Evolutionary conservation across 2,329 filamentous ascomycete species (phyloP), one percentile per base, ranked within the genome.

Genomic region (Sporothrix luriei): DNA sequence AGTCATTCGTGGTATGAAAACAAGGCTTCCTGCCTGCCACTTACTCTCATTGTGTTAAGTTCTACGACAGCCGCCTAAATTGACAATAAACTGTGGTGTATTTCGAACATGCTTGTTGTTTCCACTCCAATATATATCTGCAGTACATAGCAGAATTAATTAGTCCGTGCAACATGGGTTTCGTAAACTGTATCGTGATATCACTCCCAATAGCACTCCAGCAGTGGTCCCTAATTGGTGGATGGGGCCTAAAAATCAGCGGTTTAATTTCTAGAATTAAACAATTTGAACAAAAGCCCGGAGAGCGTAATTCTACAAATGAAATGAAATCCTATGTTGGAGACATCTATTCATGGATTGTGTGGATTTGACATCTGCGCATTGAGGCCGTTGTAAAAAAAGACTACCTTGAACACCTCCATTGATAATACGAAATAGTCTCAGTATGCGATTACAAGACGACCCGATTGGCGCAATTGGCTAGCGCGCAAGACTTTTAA

Each of bases 401-500:
- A 11, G 14, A 49, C 59, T 48, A 49, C 7, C 24, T n/a, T 2
- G 1, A 0, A 0, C 4, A 9, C 16, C 46, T 49, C 10, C 21
- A 14, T 64, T 33, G 10, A 64, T 16, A 49, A 16, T 38, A 16
- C 6, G 24, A 64, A n/a, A 49, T 7, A 6, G 3, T 6, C n/a
- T 11, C 6, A 19, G 33, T 33, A 64, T 40, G 61, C 61, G 61
- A 49, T 33, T 43, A 64, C n/a, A 10, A 48, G 43, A 11, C 24
- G 29, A 64, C 43, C 61, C 61, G 61, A 64, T 64, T 64, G 61
- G 61, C 61, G 61, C 61, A 64, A 64, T 64, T 64, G 61, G 61
- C 61, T 64, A 64, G 61, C 61, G 61, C 61, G 61, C 61, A 64
- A 64, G 61, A 64, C 61, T 64, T 64, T 64, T 64, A 64, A 64